These are phyloP conservation scores for Cryptococcus sp. DNA, from an alignment of 1,284 basidiomycete genomes.

Conservation along the genomic window DNA sequence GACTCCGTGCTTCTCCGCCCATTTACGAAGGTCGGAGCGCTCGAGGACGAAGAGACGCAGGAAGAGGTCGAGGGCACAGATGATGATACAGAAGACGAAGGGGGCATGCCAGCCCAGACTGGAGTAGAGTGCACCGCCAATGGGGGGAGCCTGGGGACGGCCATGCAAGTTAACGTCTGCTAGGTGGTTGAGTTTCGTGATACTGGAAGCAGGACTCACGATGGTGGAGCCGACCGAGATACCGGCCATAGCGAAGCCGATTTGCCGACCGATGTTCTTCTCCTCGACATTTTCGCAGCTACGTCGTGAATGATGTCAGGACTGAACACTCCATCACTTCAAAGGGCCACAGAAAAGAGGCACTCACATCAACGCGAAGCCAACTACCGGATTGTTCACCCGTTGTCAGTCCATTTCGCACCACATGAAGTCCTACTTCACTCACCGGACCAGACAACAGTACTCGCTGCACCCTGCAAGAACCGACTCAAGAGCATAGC, in stretches of 20 bases:
- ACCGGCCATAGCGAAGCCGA: conserved; percentile 69
- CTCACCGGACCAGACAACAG: conserved; percentile 72
- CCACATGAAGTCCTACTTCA: conserved; percentile 31
- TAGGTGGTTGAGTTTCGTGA: neutral
- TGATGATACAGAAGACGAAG: conserved; percentile 65
- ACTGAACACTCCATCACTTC: no score
- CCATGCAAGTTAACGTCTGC: neutral
- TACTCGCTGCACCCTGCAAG: conserved; percentile 67
- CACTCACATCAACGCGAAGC: conserved; percentile 25
- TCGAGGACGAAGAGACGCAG: conserved; percentile 54
- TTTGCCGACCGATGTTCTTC: conserved; percentile 60
- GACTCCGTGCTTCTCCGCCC: conserved; percentile 7
- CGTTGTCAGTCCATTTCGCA: conserved; percentile 23
- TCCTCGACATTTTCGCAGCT: conserved; percentile 69
- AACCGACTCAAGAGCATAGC: conserved; percentile 69
- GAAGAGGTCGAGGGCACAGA: conserved; percentile 61
- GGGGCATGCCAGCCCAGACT: conserved; percentile 69
- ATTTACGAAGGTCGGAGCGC: conserved; percentile 44
- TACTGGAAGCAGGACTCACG: conserved; percentile 47
- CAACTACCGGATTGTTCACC: neutral
- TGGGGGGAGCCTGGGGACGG: conserved; percentile 55
- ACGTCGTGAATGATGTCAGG: neutral
- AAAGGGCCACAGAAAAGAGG: neutral
- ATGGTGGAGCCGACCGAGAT: conserved; percentile 57
- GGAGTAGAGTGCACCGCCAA: conserved; percentile 65